A percentile compares a stretch with the other conserved stretches of the same genome.
Evolutionary conservation across 2,329 filamentous ascomycete genomes (phyloP).

Genomic region (Sporothrix variecibatus): DNA sequence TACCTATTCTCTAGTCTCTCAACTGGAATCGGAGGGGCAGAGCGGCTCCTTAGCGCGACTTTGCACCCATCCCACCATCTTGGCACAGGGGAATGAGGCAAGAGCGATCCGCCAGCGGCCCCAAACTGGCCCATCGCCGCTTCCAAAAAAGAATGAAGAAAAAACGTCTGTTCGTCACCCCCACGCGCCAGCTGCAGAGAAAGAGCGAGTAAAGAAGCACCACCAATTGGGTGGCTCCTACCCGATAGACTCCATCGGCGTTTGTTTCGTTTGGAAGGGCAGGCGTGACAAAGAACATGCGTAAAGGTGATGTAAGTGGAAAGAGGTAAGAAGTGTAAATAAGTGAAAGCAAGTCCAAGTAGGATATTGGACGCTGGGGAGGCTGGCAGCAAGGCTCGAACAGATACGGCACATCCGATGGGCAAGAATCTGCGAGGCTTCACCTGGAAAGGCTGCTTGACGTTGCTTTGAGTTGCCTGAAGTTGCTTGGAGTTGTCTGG

Average conservation of each 20-base stretch:
- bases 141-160: not conserved
- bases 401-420: not conserved
- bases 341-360: not conserved
- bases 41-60: slow-evolving; percentile 12
- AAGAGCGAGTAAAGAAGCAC: slow-evolving; percentile 19
- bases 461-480: not conserved
- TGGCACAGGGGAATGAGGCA: slow-evolving; percentile 8
- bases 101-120: not conserved
- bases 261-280: not conserved
- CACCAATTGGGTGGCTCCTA: not conserved
- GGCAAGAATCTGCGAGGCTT: not conserved
- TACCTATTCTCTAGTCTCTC: not conserved
- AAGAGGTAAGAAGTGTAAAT: not conserved
- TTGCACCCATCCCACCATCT: slow-evolving; percentile 19
- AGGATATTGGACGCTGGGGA: not conserved
- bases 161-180: not conserved
- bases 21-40: slow-evolving; percentile 2
- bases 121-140: not conserved
- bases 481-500: not conserved
- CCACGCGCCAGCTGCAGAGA: slow-evolving; percentile 3
- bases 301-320: not conserved
- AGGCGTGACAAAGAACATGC: not conserved
- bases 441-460: not conserved
- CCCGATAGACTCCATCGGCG: not conserved
- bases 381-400: not conserved